Evolutionary conservation across 2,329 filamentous ascomycete species (phyloP), one percentile per base, ranked within the genome.

Genomic region (Aspergillus sojae): DNA sequence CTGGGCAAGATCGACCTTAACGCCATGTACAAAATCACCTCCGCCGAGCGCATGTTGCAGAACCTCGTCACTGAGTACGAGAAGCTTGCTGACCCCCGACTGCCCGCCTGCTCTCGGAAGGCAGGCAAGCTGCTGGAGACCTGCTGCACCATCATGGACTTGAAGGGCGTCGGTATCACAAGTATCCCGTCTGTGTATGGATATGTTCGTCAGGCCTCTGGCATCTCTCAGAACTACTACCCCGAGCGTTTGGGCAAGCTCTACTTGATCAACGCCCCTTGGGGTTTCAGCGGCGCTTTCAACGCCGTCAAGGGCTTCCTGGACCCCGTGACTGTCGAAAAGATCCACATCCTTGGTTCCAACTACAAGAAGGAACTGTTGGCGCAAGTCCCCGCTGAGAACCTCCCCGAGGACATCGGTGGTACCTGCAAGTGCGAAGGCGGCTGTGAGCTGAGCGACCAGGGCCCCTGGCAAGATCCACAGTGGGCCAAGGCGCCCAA

Each of bases 11-110:
- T 98, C 79, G 92, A 99, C 81, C 84, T 99, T 70, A 88, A 81
- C 60, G 90, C 90, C 77, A 93, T 98, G 88, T 91, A 92, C 84
- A 94, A 95, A 81, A 95, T 97, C 83, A 97, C 94, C 67, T 91
- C 91, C 54, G 86, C 88, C 74, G 93, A 98, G 68, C 93, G 94
- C 80, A 98, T 99, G 94, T 84, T 98, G 66, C 89, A 92, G 80
- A 98, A 98, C 84, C 89, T 99, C 50, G 94, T 96, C 56, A 91
- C 94, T 78, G 95, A 99, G 83, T 99, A 99, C 84, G 95, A 99
- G 85, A 96, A 94, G 80, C 86, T 98, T 71, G 87, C 92, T 70
- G 94, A 98, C 80, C 94, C 94, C 16, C 91, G 95, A 70, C 87
- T 99, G 62, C 95, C 95, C 58, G 94, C 95, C 70, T 97, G 93